Evolutionary conservation across 352 stramenopile species (phyloP), one percentile per base, ranked within the genome.

Genomic region (Phytophthora constricta): DNA sequence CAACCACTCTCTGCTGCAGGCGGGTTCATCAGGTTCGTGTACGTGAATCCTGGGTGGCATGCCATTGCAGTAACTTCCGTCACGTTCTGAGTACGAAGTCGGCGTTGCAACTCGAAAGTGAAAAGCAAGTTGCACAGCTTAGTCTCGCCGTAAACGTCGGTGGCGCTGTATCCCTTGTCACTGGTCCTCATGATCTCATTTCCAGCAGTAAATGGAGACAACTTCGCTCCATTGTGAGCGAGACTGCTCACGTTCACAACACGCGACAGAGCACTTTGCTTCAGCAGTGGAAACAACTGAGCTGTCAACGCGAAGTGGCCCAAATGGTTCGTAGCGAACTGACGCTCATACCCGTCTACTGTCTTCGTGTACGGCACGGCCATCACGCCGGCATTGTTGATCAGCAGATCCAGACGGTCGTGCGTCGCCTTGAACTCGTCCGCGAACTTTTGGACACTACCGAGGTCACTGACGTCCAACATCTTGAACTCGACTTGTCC

Each of bases 111-210:
- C 53, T 97, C 92, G 48, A 90, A 59, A 5, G 89, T 85, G 69
- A 98, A 98, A 2, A 97, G 65, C 46, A 98, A 84, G 60, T 98
- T 98, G 58, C 78, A 85, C 27, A 98, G 72, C 74, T 98, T 98
- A 47, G 81, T 92, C 46, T 84, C 66, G 20, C 80, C 80, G 63
- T 98, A 98, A 16, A 43, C 62, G 0, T 39, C 41, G 50, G 58
- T 66, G 10, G 57, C 48, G 25, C 51, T 43, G 62, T 76, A 76
- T 10, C 54, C 58, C 17, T 37, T 37, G 7, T 37, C 31, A 10
- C 50, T 28, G 5, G 42, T 2, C 23, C 63, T 54, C 55, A 65
- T 71, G 34, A 68, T 75, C 3, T 17, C 25, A 8, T 52, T 43
- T 13, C 53, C 65, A 10, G 52, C 49, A 7, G 39, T 66, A 25